Evolutionary conservation across 2,329 filamentous ascomycete genomes (phyloP).

Genomic region (Cryphonectria carpinicola): DNA sequence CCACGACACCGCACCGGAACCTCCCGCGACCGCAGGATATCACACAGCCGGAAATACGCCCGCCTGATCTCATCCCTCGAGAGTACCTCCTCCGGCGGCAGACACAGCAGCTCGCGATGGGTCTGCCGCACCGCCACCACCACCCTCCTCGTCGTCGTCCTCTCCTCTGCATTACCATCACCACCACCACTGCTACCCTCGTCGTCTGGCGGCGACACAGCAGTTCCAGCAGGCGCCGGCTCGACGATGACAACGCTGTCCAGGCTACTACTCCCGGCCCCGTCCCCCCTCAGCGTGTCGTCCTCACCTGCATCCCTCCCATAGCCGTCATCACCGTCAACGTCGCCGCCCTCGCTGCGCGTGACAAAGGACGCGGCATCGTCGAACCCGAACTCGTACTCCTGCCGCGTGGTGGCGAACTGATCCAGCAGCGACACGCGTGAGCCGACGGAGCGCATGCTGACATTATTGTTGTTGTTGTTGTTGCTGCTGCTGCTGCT

Average conservation of each 20-base stretch:
- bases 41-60: conserved; percentile 50
- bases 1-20: conserved; percentile 45
- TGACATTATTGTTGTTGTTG: conserved; percentile 16
- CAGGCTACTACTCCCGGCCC: conserved; percentile 8
- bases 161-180: not conserved
- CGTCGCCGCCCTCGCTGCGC: conserved; percentile 28
- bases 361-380: conserved; percentile 50
- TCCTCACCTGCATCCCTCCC: conserved; percentile 2
- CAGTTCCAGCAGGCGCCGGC: not conserved
- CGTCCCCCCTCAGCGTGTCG: conserved; percentile 32
- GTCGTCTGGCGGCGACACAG: not conserved
- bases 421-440: conserved; percentile 53
- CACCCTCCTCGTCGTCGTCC: not conserved
- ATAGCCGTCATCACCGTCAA: not conserved
- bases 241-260: conserved; percentile 24
- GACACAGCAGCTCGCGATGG: conserved; percentile 49
- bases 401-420: conserved; percentile 51
- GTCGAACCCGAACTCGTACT: conserved; percentile 53
- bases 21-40: conserved; percentile 48
- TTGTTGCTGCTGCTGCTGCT: too few relatives aligned
- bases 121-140: conserved; percentile 9
- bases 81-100: conserved; percentile 41
- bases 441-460: conserved; percentile 43
- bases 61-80: conserved; percentile 39
- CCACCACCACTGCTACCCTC: not conserved